Evolutionary conservation across 129 eudicot species (phyloP), one percentile per base, ranked within the genome.

Genomic region (sunflower (Helianthus annuus)): DNA sequence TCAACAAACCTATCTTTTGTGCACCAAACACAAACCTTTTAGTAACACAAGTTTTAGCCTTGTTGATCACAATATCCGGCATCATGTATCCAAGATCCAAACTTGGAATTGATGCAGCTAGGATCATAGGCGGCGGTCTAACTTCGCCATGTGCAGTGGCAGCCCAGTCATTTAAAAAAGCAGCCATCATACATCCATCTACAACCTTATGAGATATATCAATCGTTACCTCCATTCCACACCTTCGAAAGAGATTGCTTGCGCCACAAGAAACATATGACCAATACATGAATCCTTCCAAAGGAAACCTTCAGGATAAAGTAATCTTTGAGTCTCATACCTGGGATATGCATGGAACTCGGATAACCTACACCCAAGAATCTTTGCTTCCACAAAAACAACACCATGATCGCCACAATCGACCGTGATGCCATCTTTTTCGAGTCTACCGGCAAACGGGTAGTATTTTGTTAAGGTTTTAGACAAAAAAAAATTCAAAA

Each of bases 131-230:
- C 3, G 74, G 34, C 15, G 76, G 58, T 46, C 29, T 68, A 14
- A 5, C 60, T n/a, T 79, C 58, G 14, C 79, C 70, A 14, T 36
- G 39, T 3, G 75, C 70, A 22, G 19, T 36, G 5, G 79, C 73
- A 44, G 75, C 79, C 83, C 83, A 79, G 8, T 79, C 83, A 16
- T 46, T 72, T 11, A 79, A 48, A 44, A 73, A 79, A 52, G 61
- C 48, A 15, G 69, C 58, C 14, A 58, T 12, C 4, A 70, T 44
- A 6, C 48, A n/a, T 42, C 75, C 75, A 6, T 79, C 83, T 4
- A 78, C 83, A 51, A 72, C 77, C 64, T 72, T 73, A 58, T 73
- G 83, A 4, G 79, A 72, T 5, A 66, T 48, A 46, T 42, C 67
- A 27, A 79, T 15, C 16, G 68, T 55, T 5, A 67, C 65, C 24